Base-by-base conservation (phyloP, 495 filamentous ascomycete species). In the Niebla homalea region DNA sequence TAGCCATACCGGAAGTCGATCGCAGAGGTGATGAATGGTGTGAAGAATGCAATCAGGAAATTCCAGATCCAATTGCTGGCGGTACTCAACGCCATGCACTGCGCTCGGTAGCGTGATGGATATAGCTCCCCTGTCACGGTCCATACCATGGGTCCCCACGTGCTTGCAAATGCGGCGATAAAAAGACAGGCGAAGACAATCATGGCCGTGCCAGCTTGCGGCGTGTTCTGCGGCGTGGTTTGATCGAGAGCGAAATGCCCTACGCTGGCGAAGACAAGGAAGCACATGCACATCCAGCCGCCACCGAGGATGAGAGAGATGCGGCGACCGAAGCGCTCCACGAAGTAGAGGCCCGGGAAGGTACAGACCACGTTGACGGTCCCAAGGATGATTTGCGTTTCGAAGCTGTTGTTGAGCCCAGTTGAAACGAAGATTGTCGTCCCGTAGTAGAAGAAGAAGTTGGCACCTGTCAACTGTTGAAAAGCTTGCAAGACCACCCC, bases 11-110 rank as follows among this genome's bases (percentile, higher is more conserved):
- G 65, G 67, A 79, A 90, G 53, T 78, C 71, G 55, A 93, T 89
- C 35, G 74, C 70, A 18, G 62, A 62, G 36, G 72, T 77, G 59
- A 87, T 85, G 64, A 85, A 81, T 6, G 86, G 85, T 2, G 86
- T 88, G 69, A 89, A 85, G 73, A 92, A 87, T 11, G 80, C 79
- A 58, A 92, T 80, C 55, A 90, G 63, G 71, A 90, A 94, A 65
- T 93, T 94, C 82, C 81, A 92, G 49, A 80, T 76, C 88, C 88
- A 94, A 70, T 93, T 94, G 48, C 79, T 75, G 5, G 83, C 79
- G 0, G 88, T 92, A 15, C 83, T 82, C 16, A 89, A 60, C 32
- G 80, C 84, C 74, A 89, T 88, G 56, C 75, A 80, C 26, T 78
- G 75, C 18, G 83, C 84, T 39, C 86, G 78, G 64, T 88, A 86